These are phyloP conservation scores for Cytospora mali DNA, from an alignment of 2,329 filamentous ascomycete species.

Conservation along the genomic window DNA sequence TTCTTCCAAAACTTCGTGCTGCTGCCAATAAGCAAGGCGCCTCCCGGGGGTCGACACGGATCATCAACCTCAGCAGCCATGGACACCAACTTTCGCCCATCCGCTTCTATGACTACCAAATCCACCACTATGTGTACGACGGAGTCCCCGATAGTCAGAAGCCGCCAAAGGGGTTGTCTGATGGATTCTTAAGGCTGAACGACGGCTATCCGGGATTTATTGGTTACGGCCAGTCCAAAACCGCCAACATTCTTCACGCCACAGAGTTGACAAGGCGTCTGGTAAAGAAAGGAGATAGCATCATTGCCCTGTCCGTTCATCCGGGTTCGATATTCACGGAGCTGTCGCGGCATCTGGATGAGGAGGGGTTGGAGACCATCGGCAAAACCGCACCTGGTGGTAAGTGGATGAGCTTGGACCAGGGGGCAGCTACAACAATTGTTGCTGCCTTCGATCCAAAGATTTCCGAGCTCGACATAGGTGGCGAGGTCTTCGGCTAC, in stretches of 20 bases:
- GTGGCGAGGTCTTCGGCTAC: constrained; percentile 25
- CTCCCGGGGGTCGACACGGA: constrained; percentile 35
- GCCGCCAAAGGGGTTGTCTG: constrained; percentile 14
- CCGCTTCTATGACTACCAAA: constrained; percentile 47
- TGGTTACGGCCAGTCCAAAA: constrained; percentile 52
- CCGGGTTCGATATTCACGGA: constrained; percentile 26
- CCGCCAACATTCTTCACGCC: constrained; percentile 48
- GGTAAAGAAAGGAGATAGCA: constrained; percentile 30
- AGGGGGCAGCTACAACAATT: constrained; percentile 44
- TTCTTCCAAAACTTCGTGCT: constrained; percentile 45
- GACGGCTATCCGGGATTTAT: constrained; percentile 39
- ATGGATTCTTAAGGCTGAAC: constrained; percentile 9
- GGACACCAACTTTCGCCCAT: constrained; percentile 43
- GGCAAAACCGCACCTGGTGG: constrained; percentile 34
- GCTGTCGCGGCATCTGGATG: constrained; percentile 34
- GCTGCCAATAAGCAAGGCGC: constrained; percentile 33
- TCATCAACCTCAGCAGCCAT: constrained; percentile 46
- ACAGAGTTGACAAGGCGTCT: constrained; percentile 40
- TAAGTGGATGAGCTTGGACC: constrained; percentile 41
- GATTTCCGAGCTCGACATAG: constrained; percentile 31
- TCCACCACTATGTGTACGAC: constrained; percentile 43
- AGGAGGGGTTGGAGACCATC: constrained; percentile 32
- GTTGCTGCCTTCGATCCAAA: constrained; percentile 47
- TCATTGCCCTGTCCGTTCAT: constrained; percentile 23
- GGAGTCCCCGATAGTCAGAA: constrained; percentile 32